Conservation (phyloP, 2,329 filamentous ascomycete species). For the Teratosphaeriaceae sp. region DNA sequence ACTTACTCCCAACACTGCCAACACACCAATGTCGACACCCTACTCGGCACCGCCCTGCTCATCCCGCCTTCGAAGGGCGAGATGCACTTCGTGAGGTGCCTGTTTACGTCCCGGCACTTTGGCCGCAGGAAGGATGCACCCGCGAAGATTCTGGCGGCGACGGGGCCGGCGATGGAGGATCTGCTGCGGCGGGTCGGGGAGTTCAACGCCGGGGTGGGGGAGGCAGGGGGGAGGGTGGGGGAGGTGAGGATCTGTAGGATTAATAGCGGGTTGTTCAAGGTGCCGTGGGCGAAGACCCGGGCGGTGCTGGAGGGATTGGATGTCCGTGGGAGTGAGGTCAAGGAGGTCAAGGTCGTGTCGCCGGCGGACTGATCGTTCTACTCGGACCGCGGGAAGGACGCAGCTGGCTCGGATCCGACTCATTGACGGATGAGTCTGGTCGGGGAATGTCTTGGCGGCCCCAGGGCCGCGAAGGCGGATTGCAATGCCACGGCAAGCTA, state of each 20-base stretch:
- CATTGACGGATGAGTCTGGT: too few relatives aligned
- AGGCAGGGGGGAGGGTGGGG: slow-evolving; percentile 6
- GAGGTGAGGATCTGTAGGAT: slow-evolving; percentile 34
- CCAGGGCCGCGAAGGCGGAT: too few relatives aligned
- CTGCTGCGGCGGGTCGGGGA: slow-evolving; percentile 39
- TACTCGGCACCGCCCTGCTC: slow-evolving; percentile 44
- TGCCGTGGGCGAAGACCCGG: slow-evolving; percentile 48
- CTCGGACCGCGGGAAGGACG: too few relatives aligned
- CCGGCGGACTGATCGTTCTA: slow-evolving; percentile 2
- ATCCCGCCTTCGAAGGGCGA: slow-evolving; percentile 35
- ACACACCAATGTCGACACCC: slow-evolving; percentile 21
- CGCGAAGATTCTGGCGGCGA: slow-evolving; percentile 43
- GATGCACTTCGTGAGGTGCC: slow-evolving; percentile 51
- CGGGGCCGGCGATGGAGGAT: slow-evolving; percentile 42
- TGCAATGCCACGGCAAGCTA: too few relatives aligned
- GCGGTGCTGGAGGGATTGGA: slow-evolving; percentile 35
- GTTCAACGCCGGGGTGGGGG: slow-evolving; percentile 17
- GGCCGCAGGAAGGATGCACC: slow-evolving; percentile 40
- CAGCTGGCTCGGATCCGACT: too few relatives aligned
- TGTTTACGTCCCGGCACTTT: slow-evolving; percentile 50
- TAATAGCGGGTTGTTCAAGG: slow-evolving; percentile 52
- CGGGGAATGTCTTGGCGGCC: too few relatives aligned
- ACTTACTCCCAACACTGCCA: slow-evolving; percentile 45
- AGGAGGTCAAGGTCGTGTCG: slow-evolving; percentile 16
- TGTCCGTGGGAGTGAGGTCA: slow-evolving; percentile 19